Evolutionary conservation across 1,284 basidiomycete species (phyloP).

Genomic region (Rhodotorula glutinis): DNA sequence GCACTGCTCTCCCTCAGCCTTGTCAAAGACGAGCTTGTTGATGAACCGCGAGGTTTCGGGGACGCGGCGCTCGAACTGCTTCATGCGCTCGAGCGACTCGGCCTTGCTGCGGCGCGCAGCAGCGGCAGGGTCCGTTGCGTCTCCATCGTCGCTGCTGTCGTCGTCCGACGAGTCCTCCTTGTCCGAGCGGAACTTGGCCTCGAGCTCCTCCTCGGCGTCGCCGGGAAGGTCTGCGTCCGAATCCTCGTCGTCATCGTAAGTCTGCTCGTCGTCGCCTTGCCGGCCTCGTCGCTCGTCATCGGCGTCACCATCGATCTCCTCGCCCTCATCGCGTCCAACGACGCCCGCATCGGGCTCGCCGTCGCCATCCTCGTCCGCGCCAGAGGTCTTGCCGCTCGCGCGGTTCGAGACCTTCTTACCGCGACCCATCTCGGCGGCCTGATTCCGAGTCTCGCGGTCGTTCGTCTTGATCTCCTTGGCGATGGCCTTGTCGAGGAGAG

Average conservation of each 20-base stretch:
- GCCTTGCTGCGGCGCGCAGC: constrained; percentile 50
- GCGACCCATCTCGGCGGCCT: constrained; percentile 55
- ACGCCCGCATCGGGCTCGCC: constrained; percentile 54
- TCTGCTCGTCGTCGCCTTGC: constrained; percentile 40
- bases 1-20: constrained; percentile 59
- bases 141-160: constrained; percentile 39
- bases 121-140: constrained; percentile 48
- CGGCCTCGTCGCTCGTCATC: constrained; percentile 50
- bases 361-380: constrained; percentile 30
- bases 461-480: constrained; percentile 80
- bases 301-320: constrained; percentile 56
- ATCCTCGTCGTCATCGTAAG: constrained; percentile 51
- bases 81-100: constrained; percentile 46
- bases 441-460: constrained; percentile 73
- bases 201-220: constrained; percentile 54
- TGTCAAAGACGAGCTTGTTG: constrained; percentile 69
- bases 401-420: constrained; percentile 26
- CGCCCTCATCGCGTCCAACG: constrained; percentile 30
- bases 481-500: constrained; percentile 83
- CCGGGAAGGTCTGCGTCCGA: constrained; percentile 43
- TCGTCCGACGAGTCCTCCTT: constrained; percentile 27
- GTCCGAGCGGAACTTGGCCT: constrained; percentile 58
- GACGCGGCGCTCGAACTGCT: constrained; percentile 50
- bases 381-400: constrained; percentile 16
- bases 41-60: constrained; percentile 57